A percentile compares a stretch with the other conserved stretches of the same genome.
Conservation (phyloP, 768 basidiomycete species). For the Boletus reticuloceps region DNA sequence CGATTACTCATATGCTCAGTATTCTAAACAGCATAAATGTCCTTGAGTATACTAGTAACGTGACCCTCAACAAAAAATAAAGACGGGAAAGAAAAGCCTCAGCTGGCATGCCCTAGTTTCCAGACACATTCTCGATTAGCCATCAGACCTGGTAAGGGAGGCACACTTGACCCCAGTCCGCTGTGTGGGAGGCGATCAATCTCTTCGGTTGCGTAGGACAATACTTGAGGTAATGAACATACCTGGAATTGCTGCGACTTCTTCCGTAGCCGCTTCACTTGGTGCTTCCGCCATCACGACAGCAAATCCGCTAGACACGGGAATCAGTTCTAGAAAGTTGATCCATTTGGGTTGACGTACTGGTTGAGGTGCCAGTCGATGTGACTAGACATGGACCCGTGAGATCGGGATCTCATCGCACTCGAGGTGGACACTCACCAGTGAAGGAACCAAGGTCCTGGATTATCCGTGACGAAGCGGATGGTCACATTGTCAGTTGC, state of each 20-base stretch:
- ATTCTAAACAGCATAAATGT: too few species aligned
- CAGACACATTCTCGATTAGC: neutral
- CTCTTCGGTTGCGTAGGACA: neutral
- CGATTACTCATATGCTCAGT: too few species aligned
- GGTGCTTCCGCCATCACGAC: constrained; percentile 30
- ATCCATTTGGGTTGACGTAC: constrained; percentile 11
- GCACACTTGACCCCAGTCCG: constrained; percentile 22
- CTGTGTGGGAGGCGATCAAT: constrained; percentile 6
- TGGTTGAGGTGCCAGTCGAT: constrained; percentile 30
- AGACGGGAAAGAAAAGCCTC: neutral
- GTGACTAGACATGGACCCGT: constrained; percentile 15
- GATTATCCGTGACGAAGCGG: constrained; percentile 63
- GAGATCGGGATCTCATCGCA: neutral
- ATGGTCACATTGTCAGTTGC: constrained; percentile 48
- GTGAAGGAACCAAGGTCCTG: constrained; percentile 60
- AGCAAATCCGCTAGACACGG: constrained; percentile 23
- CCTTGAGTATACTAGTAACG: neutral
- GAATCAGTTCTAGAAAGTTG: neutral
- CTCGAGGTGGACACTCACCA: constrained; percentile 23
- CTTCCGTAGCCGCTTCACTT: neutral
- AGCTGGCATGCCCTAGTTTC: neutral
- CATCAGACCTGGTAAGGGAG: neutral
- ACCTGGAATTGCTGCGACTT: constrained; percentile 21
- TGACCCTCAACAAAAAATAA: neutral
- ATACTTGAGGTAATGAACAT: neutral